Evolutionary conservation across 2,329 filamentous ascomycete species (phyloP), one percentile per base, ranked within the genome.

Genomic region (Penicillium glabrum): DNA sequence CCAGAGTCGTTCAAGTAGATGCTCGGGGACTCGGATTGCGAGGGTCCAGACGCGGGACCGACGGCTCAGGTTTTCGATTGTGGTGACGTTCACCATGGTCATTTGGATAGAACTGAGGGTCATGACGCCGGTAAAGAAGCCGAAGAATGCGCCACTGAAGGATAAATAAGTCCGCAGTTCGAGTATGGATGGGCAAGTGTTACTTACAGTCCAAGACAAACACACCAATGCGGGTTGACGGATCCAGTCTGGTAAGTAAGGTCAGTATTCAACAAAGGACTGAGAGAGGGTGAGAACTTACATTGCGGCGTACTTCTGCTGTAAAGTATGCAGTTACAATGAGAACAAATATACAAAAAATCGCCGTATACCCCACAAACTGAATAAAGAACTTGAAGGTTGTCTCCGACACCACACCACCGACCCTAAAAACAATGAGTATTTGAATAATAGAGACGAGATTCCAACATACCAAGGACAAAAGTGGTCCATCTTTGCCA

Each of bases 331-430:
- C 86, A 58, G 86, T 78, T 0, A 88, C 80, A 23, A 86, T 82
- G 49, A 96, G 75, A 10, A 83, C 75, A 57, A 90, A 83, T 3
- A 79, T 73, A 62, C 88, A 91, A 65, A 88, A 90, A 4, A 91
- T 66, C 5, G 85, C 77, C 1, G 86, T 86, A 71, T 95, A 96
- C 44, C 85, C 82, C 16, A 87, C 86, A 69, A 97, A 96, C 64
- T 97, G 95, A 11, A 92, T 79, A 69, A 99, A 98, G 75, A 91
- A 97, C 67, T 97, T 97, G 78, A 93, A 93, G 2, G 88, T 80
- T 1, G 86, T 92, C 72, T 97, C 93, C 0, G 87, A 89, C 10
- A 99, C 87, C 62, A 96, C 90, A 23, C 93, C 95, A 4, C 93
- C 93, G n/a, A 96, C 93, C 89, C 89, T 83, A 49, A 14, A 49